A percentile compares a stretch with the other conserved stretches of the same genome.
Evolutionary conservation across 2,329 filamentous ascomycete genomes (phyloP).

Genomic region (Paecilomyces formosus): DNA sequence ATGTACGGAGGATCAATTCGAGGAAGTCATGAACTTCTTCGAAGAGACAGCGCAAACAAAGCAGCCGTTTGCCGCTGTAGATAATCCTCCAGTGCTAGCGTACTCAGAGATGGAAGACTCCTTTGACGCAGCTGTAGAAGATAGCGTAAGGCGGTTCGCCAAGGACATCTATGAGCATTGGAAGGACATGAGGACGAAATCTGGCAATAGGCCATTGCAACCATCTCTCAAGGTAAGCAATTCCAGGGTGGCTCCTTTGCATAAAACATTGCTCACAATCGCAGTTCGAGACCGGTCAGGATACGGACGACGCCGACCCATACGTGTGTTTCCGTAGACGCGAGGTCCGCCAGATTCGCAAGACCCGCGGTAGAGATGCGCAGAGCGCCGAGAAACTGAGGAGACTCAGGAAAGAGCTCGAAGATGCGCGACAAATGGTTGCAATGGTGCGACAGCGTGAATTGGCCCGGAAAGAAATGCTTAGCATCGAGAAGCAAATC

Average conservation of each 20-base stretch:
- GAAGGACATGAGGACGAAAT: slow-evolving; percentile 61
- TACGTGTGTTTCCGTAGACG: slow-evolving; percentile 97
- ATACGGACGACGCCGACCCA: slow-evolving; percentile 91
- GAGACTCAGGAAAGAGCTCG: slow-evolving; percentile 80
- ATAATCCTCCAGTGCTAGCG: slow-evolving; percentile 71
- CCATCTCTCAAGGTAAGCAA: slow-evolving; percentile 62
- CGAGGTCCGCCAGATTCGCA: slow-evolving; percentile 88
- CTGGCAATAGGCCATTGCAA: slow-evolving; percentile 65
- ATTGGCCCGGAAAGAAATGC: slow-evolving; percentile 65
- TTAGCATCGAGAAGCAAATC: slow-evolving; percentile 66
- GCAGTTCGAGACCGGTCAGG: slow-evolving; percentile 80
- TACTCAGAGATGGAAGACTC: slow-evolving; percentile 69
- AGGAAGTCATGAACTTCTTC: slow-evolving; percentile 89
- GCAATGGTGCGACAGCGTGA: slow-evolving; percentile 74
- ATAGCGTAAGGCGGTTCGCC: slow-evolving; percentile 51
- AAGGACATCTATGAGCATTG: slow-evolving; percentile 86
- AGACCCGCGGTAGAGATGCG: slow-evolving; percentile 87
- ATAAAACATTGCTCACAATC: slow-evolving; percentile 10
- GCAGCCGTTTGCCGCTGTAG: slow-evolving; percentile 82
- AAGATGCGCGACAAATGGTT: slow-evolving; percentile 77
- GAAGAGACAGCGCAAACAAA: slow-evolving; percentile 78
- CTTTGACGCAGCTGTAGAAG: slow-evolving; percentile 52
- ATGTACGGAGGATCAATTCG: slow-evolving; percentile 85
- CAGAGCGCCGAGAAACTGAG: slow-evolving; percentile 93
- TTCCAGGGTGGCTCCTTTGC: neutral